Conservation (phyloP, 495 filamentous ascomycete genomes). For the Trypethelium eluteriae region DNA sequence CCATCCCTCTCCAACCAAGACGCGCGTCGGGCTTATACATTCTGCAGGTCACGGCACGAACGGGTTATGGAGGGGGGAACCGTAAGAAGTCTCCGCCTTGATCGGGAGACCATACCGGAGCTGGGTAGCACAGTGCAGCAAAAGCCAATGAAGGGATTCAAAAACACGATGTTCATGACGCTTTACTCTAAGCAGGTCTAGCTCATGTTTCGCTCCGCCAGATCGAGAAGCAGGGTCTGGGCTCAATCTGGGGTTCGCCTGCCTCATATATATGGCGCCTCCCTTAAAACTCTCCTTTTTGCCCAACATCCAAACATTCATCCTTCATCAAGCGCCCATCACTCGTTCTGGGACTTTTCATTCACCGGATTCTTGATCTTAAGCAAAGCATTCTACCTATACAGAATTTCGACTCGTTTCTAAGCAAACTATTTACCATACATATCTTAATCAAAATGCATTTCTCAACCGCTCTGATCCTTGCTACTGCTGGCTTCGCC, state of each 20-base stretch:
- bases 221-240: background rate
- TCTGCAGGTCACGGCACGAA: background rate
- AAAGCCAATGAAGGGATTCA: background rate
- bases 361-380: background rate
- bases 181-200: background rate
- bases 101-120: no score
- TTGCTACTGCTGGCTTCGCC: conserved; percentile 25
- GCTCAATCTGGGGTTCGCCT: conserved; percentile 6
- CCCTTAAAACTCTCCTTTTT: background rate
- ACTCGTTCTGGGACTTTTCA: conserved; percentile 10
- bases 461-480: conserved; percentile 22
- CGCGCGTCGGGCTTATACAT: background rate
- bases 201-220: background rate
- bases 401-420: background rate
- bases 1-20: background rate
- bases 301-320: background rate
- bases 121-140: no score
- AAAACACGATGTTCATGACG: background rate
- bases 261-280: conserved; percentile 11
- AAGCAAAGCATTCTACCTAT: background rate
- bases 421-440: background rate
- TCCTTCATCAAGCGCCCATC: background rate
- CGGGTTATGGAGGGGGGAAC: background rate
- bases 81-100: no score
- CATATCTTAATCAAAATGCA: conserved; percentile 24